Base-by-base conservation (phyloP, 1,284 basidiomycete species). In the Pyrrhoderma noxium region DNA sequence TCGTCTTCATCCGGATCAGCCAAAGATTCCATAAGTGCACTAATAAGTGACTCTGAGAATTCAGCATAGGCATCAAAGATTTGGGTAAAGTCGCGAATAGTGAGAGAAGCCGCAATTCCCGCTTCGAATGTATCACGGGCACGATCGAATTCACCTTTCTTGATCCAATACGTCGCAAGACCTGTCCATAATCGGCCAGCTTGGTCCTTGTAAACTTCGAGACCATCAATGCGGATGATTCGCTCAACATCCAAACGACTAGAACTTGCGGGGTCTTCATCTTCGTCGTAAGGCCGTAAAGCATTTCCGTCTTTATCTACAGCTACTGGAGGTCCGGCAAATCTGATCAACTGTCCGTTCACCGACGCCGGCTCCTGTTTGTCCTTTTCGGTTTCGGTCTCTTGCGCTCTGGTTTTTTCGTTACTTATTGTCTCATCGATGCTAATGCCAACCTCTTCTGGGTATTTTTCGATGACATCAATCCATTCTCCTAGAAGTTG, bases 31-130 rank as follows among this genome's bases (percentile, higher is more conserved):
- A 99, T 97, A 67, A 99, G 72, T 1, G 90, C 89, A 50, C 84
- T 89, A 60, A 98, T 89, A 60, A 97, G 75, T 3, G 88, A 87
- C 68, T 97, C 94, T 51, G 85, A 85, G 63, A 97, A 97, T 63
- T 98, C 93, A 23, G 90, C 85, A 65, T 96, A 97, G 3, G 93
- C 89, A 64, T 99, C 95, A 64, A 99, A 99, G 57, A 99, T 93
- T 65, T 97, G 93, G 1, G 93, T 95, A 67, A 99, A 99, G 70
- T 99, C 96, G 21, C 93, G 84, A 56, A 98, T 88, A 0, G 96
- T 98, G 62, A 99, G 73, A 14, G 98, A 94, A 1, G 73, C 75
- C 8, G 79, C 75, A 57, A 98, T 79, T 8, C 93, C 95, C 23
- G 80, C 70, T 67, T 99, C 96, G 64, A 99, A 99, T 0, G 87